Conservation (phyloP, 768 basidiomycete genomes). For the Leccinum olivaceopallidum region DNA sequence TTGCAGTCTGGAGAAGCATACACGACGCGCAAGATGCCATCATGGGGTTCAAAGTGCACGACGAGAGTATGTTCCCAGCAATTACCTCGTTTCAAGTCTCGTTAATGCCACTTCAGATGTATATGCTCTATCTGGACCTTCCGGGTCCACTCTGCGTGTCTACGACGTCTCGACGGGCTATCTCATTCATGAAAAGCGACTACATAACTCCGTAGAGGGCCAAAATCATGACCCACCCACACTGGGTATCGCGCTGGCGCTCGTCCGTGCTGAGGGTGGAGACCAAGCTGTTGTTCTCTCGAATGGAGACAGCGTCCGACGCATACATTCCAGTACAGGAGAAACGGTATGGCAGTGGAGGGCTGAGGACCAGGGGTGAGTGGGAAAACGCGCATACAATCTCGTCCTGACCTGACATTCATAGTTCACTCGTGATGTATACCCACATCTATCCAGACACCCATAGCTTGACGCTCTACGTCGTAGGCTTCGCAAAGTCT, state of each 20-base stretch:
- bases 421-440: constrained; percentile 64
- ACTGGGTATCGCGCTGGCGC: constrained; percentile 53
- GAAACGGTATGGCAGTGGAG: constrained; percentile 69
- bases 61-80: constrained; percentile 48
- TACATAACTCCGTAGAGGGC: constrained; percentile 49
- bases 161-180: constrained; percentile 67
- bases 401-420: constrained; percentile 2
- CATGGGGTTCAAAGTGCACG: constrained; percentile 57
- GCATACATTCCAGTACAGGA: constrained; percentile 52
- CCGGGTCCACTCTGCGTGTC: constrained; percentile 65
- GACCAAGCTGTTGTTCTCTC: constrained; percentile 47
- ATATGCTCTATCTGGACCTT: constrained; percentile 73
- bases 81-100: neutral
- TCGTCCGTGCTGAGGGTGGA: constrained; percentile 33
- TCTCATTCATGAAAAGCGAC: constrained; percentile 61
- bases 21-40: constrained; percentile 72
- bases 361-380: constrained; percentile 67
- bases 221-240: constrained; percentile 51
- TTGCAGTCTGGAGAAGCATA: constrained; percentile 76
- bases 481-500: constrained; percentile 46
- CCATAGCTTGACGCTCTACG: constrained; percentile 54
- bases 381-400: neutral
- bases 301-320: constrained; percentile 59
- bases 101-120: constrained; percentile 46
- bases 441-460: constrained; percentile 58